Evolutionary conservation across 768 basidiomycete genomes (phyloP).

Genomic region (Pleurotus eryngii): DNA sequence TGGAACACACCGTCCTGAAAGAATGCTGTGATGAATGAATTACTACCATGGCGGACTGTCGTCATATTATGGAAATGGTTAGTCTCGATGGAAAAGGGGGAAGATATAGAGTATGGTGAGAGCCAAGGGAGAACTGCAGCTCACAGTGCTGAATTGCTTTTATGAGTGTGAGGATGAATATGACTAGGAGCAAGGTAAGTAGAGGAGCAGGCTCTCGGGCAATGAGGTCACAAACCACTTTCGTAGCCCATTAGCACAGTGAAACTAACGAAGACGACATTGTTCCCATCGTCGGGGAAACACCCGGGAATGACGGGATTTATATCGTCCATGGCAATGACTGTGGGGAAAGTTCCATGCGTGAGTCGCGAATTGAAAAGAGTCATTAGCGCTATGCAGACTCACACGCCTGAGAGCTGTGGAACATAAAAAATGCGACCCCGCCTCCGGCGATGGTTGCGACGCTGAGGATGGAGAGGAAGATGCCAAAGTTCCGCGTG

Average conservation of each 20-base stretch:
- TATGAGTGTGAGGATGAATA: neutral
- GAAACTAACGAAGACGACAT: slow-evolving; percentile 12
- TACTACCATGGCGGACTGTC: neutral
- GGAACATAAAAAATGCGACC: slow-evolving; percentile 3
- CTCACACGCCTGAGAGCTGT: slow-evolving; percentile 3
- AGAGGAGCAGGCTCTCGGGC: neutral
- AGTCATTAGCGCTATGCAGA: neutral
- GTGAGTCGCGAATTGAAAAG: neutral
- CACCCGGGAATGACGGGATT: slow-evolving; percentile 10
- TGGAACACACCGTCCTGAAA: neutral
- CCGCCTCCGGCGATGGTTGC: neutral
- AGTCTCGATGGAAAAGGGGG: neutral
- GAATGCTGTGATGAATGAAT: neutral
- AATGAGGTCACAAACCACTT: neutral
- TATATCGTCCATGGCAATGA: slow-evolving; percentile 7
- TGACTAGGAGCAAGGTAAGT: neutral
- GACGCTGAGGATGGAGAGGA: neutral
- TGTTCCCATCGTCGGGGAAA: slow-evolving; percentile 8
- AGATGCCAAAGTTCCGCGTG: slow-evolving; percentile 1
- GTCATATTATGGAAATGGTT: neutral
- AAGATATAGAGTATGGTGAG: neutral
- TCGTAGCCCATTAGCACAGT: slow-evolving; percentile 10
- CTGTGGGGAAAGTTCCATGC: neutral
- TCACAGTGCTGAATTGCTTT: slow-evolving; percentile 1
- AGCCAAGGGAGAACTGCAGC: neutral